Conservation (phyloP, 2,329 filamentous ascomycete species). For the Penicillium decumbens region DNA sequence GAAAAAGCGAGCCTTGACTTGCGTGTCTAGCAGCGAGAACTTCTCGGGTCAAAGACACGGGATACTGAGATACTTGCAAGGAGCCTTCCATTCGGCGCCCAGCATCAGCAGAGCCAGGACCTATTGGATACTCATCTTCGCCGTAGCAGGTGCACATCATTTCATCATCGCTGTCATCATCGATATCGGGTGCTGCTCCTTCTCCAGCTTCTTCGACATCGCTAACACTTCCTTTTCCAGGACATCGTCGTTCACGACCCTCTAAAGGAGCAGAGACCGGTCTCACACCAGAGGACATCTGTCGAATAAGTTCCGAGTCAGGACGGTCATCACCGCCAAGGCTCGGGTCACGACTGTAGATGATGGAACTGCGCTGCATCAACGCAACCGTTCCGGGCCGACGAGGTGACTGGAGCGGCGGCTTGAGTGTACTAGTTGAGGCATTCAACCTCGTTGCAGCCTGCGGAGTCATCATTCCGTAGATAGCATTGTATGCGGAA, state of each 20-base stretch:
- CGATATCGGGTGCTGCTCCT: slow-evolving; percentile 29
- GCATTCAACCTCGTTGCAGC: slow-evolving; percentile 16
- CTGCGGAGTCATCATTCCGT: slow-evolving; percentile 34
- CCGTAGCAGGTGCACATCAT: slow-evolving; percentile 34
- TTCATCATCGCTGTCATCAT: slow-evolving; percentile 38
- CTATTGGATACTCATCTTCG: slow-evolving; percentile 40
- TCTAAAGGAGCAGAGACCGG: slow-evolving; percentile 39
- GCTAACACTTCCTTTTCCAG: slow-evolving; percentile 22
- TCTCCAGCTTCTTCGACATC: slow-evolving; percentile 30
- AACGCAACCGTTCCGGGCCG: slow-evolving; percentile 34
- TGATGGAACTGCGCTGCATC: slow-evolving; percentile 37
- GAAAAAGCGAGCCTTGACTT: slow-evolving; percentile 25
- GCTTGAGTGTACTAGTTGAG: slow-evolving; percentile 25
- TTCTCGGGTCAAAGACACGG: slow-evolving; percentile 15
- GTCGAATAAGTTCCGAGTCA: slow-evolving; percentile 32
- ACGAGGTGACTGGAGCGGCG: slow-evolving; percentile 34
- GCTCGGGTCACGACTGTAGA: slow-evolving; percentile 38
- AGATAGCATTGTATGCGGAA: slow-evolving; percentile 43
- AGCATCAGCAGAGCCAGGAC: slow-evolving; percentile 32
- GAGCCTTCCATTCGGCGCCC: slow-evolving; percentile 23
- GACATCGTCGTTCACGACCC: slow-evolving; percentile 27
- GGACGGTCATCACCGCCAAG: slow-evolving; percentile 30
- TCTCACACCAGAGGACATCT: slow-evolving; percentile 39
- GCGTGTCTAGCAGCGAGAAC: slow-evolving; percentile 23
- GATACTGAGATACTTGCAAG: slow-evolving; percentile 10